These are phyloP conservation scores for Aspergillus ellipticus DNA, from an alignment of 495 filamentous ascomycete species.

Conservation along the genomic window DNA sequence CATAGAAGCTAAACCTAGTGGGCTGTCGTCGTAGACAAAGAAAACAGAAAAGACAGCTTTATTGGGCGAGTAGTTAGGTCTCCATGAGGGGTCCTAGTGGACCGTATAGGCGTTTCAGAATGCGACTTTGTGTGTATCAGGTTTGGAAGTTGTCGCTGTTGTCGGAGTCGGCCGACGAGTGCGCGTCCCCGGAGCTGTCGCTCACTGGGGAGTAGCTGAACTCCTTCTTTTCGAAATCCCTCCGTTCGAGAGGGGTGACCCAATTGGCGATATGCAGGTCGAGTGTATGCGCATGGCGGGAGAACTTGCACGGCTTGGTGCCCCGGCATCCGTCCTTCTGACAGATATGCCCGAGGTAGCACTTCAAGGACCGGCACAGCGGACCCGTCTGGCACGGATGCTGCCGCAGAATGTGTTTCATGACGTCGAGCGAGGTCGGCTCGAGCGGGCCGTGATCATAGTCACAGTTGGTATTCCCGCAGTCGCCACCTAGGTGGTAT, in stretches of 20 bases:
- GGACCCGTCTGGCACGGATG: conserved; percentile 31
- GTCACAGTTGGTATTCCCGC: conserved; percentile 32
- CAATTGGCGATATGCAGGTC: conserved; percentile 28
- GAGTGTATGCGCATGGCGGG: conserved; percentile 27
- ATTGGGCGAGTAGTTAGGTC: background rate
- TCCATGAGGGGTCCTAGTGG: background rate
- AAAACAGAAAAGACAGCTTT: background rate
- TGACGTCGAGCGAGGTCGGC: conserved; percentile 24
- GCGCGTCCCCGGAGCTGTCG: conserved; percentile 15
- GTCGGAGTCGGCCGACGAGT: conserved; percentile 3
- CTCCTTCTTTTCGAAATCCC: conserved; percentile 10
- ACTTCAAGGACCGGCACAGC: conserved; percentile 38
- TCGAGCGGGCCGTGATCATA: conserved; percentile 41
- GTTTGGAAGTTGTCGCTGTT: conserved; percentile 2
- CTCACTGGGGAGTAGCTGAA: conserved; percentile 16
- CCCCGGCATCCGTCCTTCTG: conserved; percentile 38
- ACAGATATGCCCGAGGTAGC: conserved; percentile 45
- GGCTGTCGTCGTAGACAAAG: background rate
- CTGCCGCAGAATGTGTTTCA: conserved; percentile 38
- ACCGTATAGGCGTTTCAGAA: background rate
- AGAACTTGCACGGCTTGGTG: conserved; percentile 35
- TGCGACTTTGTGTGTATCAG: background rate
- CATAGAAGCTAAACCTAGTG: background rate
- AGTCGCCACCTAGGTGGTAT: conserved; percentile 39
- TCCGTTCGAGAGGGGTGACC: conserved; percentile 23